Percentiles rank a stretch among this genome's conserved stretches.
Evolutionary conservation across 2,329 filamentous ascomycete species (phyloP).

Genomic region (Fusarium sacchari): DNA sequence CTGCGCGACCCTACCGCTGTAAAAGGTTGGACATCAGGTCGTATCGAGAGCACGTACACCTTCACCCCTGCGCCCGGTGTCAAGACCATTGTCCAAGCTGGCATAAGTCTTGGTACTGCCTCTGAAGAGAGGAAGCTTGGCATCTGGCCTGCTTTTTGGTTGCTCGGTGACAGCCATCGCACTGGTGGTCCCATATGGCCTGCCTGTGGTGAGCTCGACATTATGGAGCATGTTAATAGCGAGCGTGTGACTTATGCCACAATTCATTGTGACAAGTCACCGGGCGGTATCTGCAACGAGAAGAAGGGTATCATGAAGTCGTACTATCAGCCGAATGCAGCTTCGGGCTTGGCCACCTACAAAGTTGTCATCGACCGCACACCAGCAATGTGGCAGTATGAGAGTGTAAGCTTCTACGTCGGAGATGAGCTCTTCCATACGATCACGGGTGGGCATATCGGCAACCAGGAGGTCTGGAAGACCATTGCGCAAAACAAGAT

Average conservation of each 20-base stretch:
- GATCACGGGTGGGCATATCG: slow-evolving; percentile 55
- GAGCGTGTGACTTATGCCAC: slow-evolving; percentile 11
- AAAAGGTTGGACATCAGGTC: slow-evolving; percentile 59
- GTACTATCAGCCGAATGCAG: background rate
- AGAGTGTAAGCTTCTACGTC: slow-evolving; percentile 59
- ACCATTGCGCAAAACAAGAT: slow-evolving; percentile 58
- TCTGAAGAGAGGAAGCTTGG: slow-evolving; percentile 52
- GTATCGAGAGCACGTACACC: slow-evolving; percentile 58
- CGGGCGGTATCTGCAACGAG: slow-evolving; percentile 59
- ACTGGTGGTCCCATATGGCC: slow-evolving; percentile 36
- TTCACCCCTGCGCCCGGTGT: slow-evolving; percentile 55
- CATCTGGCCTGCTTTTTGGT: slow-evolving; percentile 47
- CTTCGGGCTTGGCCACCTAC: slow-evolving; percentile 57
- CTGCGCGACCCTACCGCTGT: slow-evolving; percentile 45
- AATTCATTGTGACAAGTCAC: slow-evolving; percentile 36
- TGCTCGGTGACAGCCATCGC: slow-evolving; percentile 38
- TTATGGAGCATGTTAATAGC: slow-evolving; percentile 34
- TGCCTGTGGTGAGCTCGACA: slow-evolving; percentile 35
- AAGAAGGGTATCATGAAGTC: slow-evolving; percentile 47
- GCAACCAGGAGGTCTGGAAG: slow-evolving; percentile 56
- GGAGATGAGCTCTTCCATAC: slow-evolving; percentile 55
- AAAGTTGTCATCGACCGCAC: slow-evolving; percentile 59
- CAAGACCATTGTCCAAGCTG: slow-evolving; percentile 54
- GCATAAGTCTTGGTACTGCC: slow-evolving; percentile 49
- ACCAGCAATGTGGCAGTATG: slow-evolving; percentile 53